These are phyloP conservation scores for Apiospora aurea DNA, from an alignment of 2,329 filamentous ascomycete species.

Conservation along the genomic window DNA sequence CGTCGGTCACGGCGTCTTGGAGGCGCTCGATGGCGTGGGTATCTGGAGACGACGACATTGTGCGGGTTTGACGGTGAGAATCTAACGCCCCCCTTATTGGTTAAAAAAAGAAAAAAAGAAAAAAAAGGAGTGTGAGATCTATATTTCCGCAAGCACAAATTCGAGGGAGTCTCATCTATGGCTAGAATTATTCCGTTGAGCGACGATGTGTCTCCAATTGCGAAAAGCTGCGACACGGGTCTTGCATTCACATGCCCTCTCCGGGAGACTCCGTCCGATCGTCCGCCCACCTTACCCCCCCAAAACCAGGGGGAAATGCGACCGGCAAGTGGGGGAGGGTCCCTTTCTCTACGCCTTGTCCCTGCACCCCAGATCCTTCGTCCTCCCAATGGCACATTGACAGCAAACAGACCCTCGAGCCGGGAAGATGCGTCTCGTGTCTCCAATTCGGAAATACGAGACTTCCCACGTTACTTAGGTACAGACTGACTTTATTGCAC, in stretches of 20 bases:
- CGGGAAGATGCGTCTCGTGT: neutral
- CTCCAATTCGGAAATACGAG: slow-evolving; percentile 1
- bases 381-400: neutral
- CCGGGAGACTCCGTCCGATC: neutral
- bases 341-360: neutral
- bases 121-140: neutral
- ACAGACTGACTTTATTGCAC: neutral
- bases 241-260: neutral
- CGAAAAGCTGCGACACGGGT: neutral
- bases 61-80: neutral
- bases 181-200: neutral
- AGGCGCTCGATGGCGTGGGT: slow-evolving; percentile 39
- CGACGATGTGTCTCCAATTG: neutral
- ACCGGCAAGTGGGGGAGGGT: slow-evolving; percentile 15
- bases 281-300: neutral
- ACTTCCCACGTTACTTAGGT: neutral
- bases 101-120: neutral
- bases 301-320: neutral
- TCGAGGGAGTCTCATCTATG: neutral
- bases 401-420: neutral
- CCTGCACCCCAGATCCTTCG: slow-evolving; percentile 7
- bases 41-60: slow-evolving; percentile 29
- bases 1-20: slow-evolving; percentile 45
- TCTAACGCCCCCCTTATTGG: neutral
- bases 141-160: neutral